Base-by-base conservation (phyloP, 108 stramenopile genomes). In the Cyclotella baltica region DNA sequence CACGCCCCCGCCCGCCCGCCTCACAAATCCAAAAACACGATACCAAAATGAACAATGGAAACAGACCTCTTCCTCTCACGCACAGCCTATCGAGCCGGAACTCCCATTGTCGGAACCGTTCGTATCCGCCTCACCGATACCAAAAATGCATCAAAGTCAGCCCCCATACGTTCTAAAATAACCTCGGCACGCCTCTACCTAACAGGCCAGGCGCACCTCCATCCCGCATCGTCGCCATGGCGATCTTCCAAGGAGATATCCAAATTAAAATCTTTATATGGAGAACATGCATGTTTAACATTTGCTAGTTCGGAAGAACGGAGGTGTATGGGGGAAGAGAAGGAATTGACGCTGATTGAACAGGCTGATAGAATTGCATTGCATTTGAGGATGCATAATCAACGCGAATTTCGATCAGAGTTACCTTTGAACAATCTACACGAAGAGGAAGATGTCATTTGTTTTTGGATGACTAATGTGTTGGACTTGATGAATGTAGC, bases 401-500 rank as follows among this genome's bases (percentile, higher is more conserved):
- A 33, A 53, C 33, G 28, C 63, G 27, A 64, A 65, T 57, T 48
- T 43, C 31, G 57, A 76, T 47, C 67, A 34, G 40, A 58, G 43
- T 35, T 46, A 63, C 62, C 34, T 6, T 3, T 40, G 35, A 52
- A 22, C 29, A 30, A 36, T 38, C 51, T 19, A 36, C 15, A 34
- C 23, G 48, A 63, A 27, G 59, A 61, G 1, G 59, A 61, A 34
- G 59, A 61, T 61, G 59, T 40, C 31, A 65, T 75, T 64, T 81
- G 80, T 55, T 74, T 75, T 30, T 81, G 67, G 67, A 81, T 81
- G 80, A 81, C 80, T 4, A 74, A 75, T 51, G 80, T 81, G 27
- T 47, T 81, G 33, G 80, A 81, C 22, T 65, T 81, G 53, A 27
- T 79, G 38, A 57, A 58, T 77, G 22, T 77, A 20, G 48, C 69